Base-by-base conservation (phyloP, 208 protist species). In the Trypanosoma caninum region DNA sequence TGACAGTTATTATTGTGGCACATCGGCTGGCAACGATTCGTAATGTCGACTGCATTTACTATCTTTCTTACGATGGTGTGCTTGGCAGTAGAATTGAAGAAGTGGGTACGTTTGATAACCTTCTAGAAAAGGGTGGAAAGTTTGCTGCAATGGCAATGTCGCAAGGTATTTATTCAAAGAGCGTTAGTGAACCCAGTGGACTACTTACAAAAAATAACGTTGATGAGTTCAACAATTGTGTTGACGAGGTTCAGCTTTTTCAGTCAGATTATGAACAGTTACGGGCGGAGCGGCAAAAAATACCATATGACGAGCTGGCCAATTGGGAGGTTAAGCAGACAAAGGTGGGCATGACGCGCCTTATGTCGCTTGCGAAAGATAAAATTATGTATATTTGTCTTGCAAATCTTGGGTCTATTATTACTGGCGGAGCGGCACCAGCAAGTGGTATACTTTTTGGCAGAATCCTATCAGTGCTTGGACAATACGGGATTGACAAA, bases 1-100 rank as follows among this genome's bases (percentile, higher is more conserved):
- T 70, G 42, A 96, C 85, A 31, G 85, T 94, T 28, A 64, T 96
- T 33, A 87, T 96, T 69, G 89, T 96, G 44, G 90, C 90, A 9
- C 90, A 96, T 60, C 86, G 88, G 71, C 72, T 96, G 20, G 85
- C 74, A 60, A 95, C 87, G 83, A 91, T 95, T 41, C 69, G 73
- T 18, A 64, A 92, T 56, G 84, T 93, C 47, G 90, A 97, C 72
- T 77, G 80, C 53, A 95, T 97, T 56, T 88, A 86, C 65, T 89
- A 80, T 78, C 59, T 92, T 31, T 65, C 59, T 34, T 76, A 80
- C 61, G 77, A 89, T 53, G 85, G 72, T 34, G 79, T 59, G 22
- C 48, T 69, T 35, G 82, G 82, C 33, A 86, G 74, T 67, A 42
- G 1, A 46, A 86, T 93, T 55, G 28, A 65, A 0, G 85, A 89